Base-by-base conservation (phyloP, 2,329 filamentous ascomycete species). In the Colletotrichum sp. region DNA sequence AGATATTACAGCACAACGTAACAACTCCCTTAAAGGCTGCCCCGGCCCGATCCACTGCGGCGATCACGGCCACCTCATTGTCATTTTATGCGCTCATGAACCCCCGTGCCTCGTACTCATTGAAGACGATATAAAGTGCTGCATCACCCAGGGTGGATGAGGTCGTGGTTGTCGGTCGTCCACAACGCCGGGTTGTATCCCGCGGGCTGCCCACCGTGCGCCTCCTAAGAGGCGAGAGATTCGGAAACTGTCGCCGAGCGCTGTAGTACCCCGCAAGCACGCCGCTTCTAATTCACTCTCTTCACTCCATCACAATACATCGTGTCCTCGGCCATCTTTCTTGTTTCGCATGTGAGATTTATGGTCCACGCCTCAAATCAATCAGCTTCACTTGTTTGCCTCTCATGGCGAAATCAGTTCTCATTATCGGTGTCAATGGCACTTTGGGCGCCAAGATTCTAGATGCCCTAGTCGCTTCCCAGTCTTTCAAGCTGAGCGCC, bases 361-460 rank as follows among this genome's bases (percentile, higher is more conserved):
- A 4, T n/a, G 7, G 15, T 33, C 57, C 18, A n/a, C 27, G 57
- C 57, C 18, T n/a, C 57, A n/a, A 59, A 59, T 33, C 29, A 61
- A 15, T 36, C 31, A 24, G 12, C 24, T 12, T 24, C 13, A 11
- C 11, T 13, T 31, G 9, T 15, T 38, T 62, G 55, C 63, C 43
- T 33, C 11, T 29, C 51, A 83, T 83, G 81, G 71, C 79, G 62
- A 77, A 80, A 67, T 84, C 79, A 2, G 81, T 86, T 43, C 78
- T 82, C 24, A 75, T 86, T 15, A 80, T 84, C 59, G 84, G 84
- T 63, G 83, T 82, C 43, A 84, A 79, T 58, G 84, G 83, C 70
- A 82, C 81, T 70, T 78, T 85, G 6, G 83, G 84, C 61, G 74
- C 69, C 21, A 79, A 79, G 12, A 76, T 84, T 34, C 79, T 85